Conservation (phyloP, 2,329 filamentous ascomycete genomes). For the Colletotrichum salicis region DNA sequence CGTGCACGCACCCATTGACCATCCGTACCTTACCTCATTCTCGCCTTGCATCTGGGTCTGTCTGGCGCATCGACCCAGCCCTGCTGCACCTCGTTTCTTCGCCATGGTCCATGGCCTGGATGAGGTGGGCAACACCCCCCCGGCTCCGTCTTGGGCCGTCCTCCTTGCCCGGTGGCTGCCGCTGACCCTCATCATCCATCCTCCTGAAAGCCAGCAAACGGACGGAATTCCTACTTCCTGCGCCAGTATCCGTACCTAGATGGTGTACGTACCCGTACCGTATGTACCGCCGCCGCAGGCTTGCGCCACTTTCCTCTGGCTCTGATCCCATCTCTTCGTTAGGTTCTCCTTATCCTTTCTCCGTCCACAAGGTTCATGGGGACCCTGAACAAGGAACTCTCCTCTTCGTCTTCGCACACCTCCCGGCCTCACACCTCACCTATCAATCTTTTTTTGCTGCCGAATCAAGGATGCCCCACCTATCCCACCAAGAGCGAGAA, state of each 20-base stretch:
- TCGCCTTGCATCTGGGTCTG: not conserved
- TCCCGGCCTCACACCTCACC: not conserved
- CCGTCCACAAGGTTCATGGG: constrained; percentile 25
- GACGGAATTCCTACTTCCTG: not conserved
- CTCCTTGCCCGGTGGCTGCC: constrained; percentile 27
- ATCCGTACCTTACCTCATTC: constrained; percentile 27
- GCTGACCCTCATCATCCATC: constrained; percentile 26
- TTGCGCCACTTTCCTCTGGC: not conserved
- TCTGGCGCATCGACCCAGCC: constrained; percentile 16
- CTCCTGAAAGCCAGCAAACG: not conserved
- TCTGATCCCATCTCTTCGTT: constrained; percentile 13
- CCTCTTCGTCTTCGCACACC: not conserved
- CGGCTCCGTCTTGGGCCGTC: constrained; percentile 23
- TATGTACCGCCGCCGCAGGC: not conserved
- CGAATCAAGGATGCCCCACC: constrained; percentile 23
- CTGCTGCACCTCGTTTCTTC: constrained; percentile 13
- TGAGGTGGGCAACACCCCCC: not conserved
- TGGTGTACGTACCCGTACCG: constrained; percentile 6
- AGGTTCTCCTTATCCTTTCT: constrained; percentile 25
- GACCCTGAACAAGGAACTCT: constrained; percentile 34
- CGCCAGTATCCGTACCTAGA: too few species aligned
- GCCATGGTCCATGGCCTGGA: constrained; percentile 1
- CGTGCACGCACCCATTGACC: constrained; percentile 11
- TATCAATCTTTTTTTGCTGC: constrained; percentile 8
- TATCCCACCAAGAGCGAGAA: constrained; percentile 7